Conservation (phyloP, 2,329 filamentous ascomycete genomes). For the Diplodia scrobiculata region DNA sequence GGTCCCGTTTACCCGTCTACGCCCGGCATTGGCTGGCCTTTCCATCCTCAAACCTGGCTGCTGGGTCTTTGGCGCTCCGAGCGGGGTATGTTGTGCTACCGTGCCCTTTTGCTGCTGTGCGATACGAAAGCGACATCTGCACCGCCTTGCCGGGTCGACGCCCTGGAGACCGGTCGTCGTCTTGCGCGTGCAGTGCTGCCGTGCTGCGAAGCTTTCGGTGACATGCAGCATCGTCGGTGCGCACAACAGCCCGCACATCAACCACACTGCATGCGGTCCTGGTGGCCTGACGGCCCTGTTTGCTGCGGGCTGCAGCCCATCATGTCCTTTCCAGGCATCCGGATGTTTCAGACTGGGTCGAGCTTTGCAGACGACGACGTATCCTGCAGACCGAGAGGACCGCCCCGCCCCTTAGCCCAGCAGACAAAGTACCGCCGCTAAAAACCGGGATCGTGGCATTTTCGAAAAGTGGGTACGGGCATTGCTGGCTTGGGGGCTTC, state of each 20-base stretch:
- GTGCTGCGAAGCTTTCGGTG: slow-evolving; percentile 8
- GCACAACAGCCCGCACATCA: slow-evolving; percentile 19
- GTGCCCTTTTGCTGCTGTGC: slow-evolving; percentile 4
- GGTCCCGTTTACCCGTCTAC: slow-evolving; percentile 22
- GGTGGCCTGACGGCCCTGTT: slow-evolving; percentile 2
- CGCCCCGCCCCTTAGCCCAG: background rate
- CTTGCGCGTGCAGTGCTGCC: slow-evolving; percentile 20
- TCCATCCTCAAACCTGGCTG: slow-evolving; percentile 20
- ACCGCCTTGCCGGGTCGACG: slow-evolving; percentile 7
- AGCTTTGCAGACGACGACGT: slow-evolving; percentile 8
- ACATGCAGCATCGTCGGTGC: slow-evolving; percentile 5
- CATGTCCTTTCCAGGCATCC: slow-evolving; percentile 8
- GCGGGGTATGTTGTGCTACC: slow-evolving; percentile 8
- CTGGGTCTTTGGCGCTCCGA: slow-evolving; percentile 19
- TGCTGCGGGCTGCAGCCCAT: slow-evolving; percentile 9
- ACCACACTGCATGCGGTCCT: slow-evolving; percentile 12
- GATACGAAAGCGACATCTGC: slow-evolving; percentile 7
- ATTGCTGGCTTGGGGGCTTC: background rate
- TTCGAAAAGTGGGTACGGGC: slow-evolving; percentile 18
- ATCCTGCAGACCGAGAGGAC: background rate
- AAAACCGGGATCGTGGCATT: slow-evolving; percentile 8
- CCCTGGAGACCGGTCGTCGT: slow-evolving; percentile 16
- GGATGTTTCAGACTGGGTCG: slow-evolving; percentile 14
- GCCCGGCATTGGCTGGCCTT: slow-evolving; percentile 4
- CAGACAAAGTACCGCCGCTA: background rate